phyloP scores from a whole-genome alignment of 176 grass and related monocot genomes.

The Oryza australiensis region DNA sequence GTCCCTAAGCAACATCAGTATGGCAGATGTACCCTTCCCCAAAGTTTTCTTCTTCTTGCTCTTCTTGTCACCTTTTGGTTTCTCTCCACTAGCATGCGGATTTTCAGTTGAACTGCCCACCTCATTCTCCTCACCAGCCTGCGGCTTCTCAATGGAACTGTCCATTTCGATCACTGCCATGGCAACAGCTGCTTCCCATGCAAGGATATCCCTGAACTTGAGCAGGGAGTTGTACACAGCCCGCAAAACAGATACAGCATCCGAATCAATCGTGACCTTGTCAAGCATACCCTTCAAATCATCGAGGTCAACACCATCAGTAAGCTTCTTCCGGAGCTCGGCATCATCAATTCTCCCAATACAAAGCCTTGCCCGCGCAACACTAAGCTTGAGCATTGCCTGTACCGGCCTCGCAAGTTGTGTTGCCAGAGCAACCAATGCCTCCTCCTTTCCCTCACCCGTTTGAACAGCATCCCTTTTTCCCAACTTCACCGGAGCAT shows the following conservation, averaged over 20 bases:
- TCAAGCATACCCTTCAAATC: slow-evolving; percentile 48
- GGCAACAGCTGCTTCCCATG: slow-evolving; percentile 85
- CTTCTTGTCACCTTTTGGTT: slow-evolving; percentile 74
- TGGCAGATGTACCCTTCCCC: slow-evolving; percentile 75
- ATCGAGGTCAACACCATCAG: not conserved
- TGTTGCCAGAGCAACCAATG: slow-evolving; percentile 53
- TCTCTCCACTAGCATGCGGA: slow-evolving; percentile 45
- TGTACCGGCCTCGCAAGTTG: slow-evolving; percentile 58
- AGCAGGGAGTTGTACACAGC: slow-evolving; percentile 64
- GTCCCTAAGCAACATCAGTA: slow-evolving; percentile 70
- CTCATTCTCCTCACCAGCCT: slow-evolving; percentile 49
- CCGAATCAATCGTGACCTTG: slow-evolving; percentile 46
- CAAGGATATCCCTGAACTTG: slow-evolving; percentile 74
- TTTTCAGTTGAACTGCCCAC: slow-evolving; percentile 66
- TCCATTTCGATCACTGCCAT: slow-evolving; percentile 72
- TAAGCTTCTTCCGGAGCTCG: slow-evolving; percentile 51
- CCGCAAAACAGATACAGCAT: slow-evolving; percentile 43
- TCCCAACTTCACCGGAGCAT: slow-evolving; percentile 65
- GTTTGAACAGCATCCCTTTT: slow-evolving; percentile 46
- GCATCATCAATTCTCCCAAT: slow-evolving; percentile 53
- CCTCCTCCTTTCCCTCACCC: slow-evolving; percentile 68
- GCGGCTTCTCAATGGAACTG: slow-evolving; percentile 82
- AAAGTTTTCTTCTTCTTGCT: slow-evolving; percentile 89
- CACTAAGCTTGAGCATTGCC: slow-evolving; percentile 65
- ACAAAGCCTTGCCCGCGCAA: slow-evolving; percentile 52